Evolutionary conservation across 495 filamentous ascomycete genomes (phyloP), one percentile per base, ranked within the genome.

Genomic region (Amphirosellinia nigrospora): DNA sequence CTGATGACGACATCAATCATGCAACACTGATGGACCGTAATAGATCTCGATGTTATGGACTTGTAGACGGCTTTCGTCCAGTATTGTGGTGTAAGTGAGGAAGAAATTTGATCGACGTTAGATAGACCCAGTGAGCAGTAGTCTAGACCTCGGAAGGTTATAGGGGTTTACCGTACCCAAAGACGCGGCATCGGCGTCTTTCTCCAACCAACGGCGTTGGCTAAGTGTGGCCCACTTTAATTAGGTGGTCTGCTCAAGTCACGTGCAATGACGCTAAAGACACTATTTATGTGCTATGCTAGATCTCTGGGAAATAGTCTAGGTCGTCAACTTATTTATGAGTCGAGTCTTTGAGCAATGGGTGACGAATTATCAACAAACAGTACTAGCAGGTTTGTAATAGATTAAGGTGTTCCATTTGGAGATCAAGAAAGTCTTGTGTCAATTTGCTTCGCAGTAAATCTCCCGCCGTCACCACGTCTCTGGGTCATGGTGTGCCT

Each of bases 1-100:
- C 39, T 6, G 60, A 48, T 58, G 55, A 58, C 55, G 55, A 36
- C 36, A 58, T 58, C 55, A 21, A 7, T 19, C 55, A 58, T 36
- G 55, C 55, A 13, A n/a, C 28, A 36, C n/a, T n/a, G n/a, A n/a
- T 21, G 32, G 32, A 58, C 55, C 32, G 5, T 58, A 21, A 58
- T 36, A 34, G 19, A 34, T 36, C 30, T 58, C 32, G 16, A 34
- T 5, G 48, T 23, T 52, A 52, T 26, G 26, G 48, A 28, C 48
- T 28, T 26, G 9, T n/a, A n/a, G n/a, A n/a, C n/a, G n/a, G n/a
- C 21, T 28, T 52, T 52, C 1, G 1, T 30, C 0, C 16, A 1
- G 16, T 13, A 26, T n/a, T n/a, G n/a, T n/a, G n/a, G n/a, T n/a
- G n/a, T n/a, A 16, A 36, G 30, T 2, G 28, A 16, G 36, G 55